These are phyloP conservation scores for Babesia bovis DNA, from an alignment of 169 alveolate genomes.

Conservation along the genomic window DNA sequence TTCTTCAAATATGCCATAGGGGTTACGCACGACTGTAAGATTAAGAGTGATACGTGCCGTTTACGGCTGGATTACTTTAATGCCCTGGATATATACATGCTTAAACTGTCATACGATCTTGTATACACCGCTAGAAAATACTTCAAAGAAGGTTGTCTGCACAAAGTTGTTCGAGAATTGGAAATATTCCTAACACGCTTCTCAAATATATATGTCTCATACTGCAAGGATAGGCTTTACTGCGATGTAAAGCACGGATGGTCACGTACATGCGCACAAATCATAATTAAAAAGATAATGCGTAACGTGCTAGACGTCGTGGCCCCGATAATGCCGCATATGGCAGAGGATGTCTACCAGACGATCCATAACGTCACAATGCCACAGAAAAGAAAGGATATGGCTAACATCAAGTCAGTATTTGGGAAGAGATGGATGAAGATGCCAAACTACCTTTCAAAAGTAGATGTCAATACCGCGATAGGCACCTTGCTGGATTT, in stretches of 20 bases:
- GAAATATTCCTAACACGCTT: conserved; percentile 38
- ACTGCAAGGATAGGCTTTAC: conserved; percentile 52
- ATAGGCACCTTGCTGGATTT: conserved; percentile 4
- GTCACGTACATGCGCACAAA: conserved; percentile 26
- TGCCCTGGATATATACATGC: conserved; percentile 47
- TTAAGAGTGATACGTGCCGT: conserved; percentile 16
- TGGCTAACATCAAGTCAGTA: conserved; percentile 4
- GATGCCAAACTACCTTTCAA: conserved; percentile 21
- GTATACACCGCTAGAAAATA: conserved; percentile 6
- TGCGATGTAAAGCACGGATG: conserved; percentile 25
- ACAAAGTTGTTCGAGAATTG: conserved; percentile 34
- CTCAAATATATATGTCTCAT: conserved; percentile 52
- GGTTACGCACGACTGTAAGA: conserved; percentile 26
- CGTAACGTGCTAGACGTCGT: conserved; percentile 38
- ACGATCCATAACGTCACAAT: not conserved
- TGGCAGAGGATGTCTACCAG: conserved; percentile 55
- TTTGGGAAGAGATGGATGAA: conserved; percentile 46
- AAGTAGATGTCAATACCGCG: not conserved
- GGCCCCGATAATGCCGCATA: conserved; percentile 67
- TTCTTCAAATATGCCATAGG: conserved; percentile 54
- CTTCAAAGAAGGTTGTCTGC: conserved; percentile 40
- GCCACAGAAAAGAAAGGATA: not conserved
- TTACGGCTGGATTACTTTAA: conserved; percentile 1
- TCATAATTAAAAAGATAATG: conserved; percentile 19
- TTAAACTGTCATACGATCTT: conserved; percentile 37